Percentiles rank a stretch among this genome's conserved stretches.
These are phyloP conservation scores for Gossypium davidsonii DNA, from an alignment of 441 rosid genomes.

Conservation along the genomic window DNA sequence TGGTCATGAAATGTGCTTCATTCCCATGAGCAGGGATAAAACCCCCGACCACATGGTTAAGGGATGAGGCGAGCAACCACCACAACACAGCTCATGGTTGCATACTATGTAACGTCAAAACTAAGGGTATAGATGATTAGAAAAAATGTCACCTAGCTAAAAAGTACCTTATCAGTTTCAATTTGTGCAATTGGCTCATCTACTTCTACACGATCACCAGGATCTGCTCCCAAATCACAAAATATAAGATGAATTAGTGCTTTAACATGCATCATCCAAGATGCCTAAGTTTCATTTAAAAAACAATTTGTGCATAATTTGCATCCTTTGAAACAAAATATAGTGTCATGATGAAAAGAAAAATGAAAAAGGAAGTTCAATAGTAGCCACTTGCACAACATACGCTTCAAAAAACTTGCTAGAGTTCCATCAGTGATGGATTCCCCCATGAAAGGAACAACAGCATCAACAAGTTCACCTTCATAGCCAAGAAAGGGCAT, in stretches of 20 bases:
- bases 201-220: constrained; percentile 45
- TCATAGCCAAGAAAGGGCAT: constrained; percentile 15
- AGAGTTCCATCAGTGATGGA: constrained; percentile 52
- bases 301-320: background rate
- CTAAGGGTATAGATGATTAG: background rate
- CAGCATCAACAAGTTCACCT: constrained; percentile 46
- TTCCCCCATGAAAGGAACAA: constrained; percentile 55
- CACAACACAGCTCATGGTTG: too few species aligned
- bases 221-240: constrained; percentile 29
- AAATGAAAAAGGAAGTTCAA: background rate
- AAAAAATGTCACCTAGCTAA: background rate
- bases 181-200: constrained; percentile 56
- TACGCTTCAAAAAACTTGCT: constrained; percentile 43
- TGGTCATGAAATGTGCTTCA: too few species aligned
- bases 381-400: constrained; percentile 14
- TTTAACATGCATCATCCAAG: background rate
- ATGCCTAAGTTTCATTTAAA: background rate
- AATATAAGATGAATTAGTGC: background rate
- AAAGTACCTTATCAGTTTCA: constrained; percentile 51
- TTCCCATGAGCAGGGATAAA: too few species aligned
- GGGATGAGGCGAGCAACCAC: too few species aligned
- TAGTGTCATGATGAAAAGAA: background rate
- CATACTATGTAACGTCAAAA: background rate
- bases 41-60: too few species aligned
- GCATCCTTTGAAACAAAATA: background rate